Evolutionary conservation across 805 yeast species (phyloP).

Genomic region (Cyberlindnera euphorbiae): DNA sequence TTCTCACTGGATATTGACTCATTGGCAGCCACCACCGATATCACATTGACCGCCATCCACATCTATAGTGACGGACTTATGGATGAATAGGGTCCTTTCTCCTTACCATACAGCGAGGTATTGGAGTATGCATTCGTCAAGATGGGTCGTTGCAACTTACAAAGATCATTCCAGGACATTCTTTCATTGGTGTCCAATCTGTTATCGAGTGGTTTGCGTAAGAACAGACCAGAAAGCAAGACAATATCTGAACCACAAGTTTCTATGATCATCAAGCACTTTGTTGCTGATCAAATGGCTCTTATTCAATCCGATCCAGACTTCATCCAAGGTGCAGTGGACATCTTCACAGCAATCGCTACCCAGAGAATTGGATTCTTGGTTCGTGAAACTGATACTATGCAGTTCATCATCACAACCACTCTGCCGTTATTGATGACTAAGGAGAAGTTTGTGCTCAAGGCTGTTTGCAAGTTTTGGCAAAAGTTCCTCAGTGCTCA

Average conservation of each 20-base stretch:
- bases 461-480: slow-evolving; percentile 52
- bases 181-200: slow-evolving; percentile 19
- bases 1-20: slow-evolving; percentile 37
- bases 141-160: slow-evolving; percentile 18
- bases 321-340: slow-evolving; percentile 44
- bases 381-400: slow-evolving; percentile 29
- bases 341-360: slow-evolving; percentile 45
- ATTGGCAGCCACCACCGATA: slow-evolving; percentile 38
- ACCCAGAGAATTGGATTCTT: slow-evolving; percentile 46
- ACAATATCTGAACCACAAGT: slow-evolving; percentile 11
- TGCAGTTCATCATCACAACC: slow-evolving; percentile 24
- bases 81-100: slow-evolving; percentile 69
- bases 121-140: slow-evolving; percentile 32
- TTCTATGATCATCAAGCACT: slow-evolving; percentile 14
- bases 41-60: slow-evolving; percentile 60
- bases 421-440: slow-evolving; percentile 30
- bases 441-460: slow-evolving; percentile 48
- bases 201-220: slow-evolving; percentile 17
- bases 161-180: slow-evolving; percentile 16
- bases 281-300: slow-evolving; percentile 13
- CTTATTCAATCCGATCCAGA: slow-evolving; percentile 53
- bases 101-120: slow-evolving; percentile 38
- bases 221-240: slow-evolving; percentile 1
- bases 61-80: slow-evolving; percentile 61
- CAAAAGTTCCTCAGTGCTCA: slow-evolving; percentile 40